Percentiles rank a stretch among this genome's conserved stretches.
phyloP scores from a whole-genome alignment of 768 basidiomycete genomes.

The Russula dissimulans region DNA sequence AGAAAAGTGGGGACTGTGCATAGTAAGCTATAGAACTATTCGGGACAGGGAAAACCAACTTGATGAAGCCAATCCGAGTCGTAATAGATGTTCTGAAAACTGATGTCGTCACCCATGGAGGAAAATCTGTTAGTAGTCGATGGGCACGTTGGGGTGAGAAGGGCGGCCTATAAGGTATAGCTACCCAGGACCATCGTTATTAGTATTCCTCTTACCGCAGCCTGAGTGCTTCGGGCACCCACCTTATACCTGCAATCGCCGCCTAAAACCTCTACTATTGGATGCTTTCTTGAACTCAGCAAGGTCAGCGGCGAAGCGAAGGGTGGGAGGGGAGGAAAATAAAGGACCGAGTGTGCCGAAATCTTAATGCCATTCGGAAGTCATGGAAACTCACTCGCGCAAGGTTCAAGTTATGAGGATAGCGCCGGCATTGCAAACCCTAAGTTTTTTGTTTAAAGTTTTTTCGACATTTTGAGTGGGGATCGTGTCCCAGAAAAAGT shows the following conservation, averaged over 20 bases:
- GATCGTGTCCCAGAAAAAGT: background rate
- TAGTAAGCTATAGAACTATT: background rate
- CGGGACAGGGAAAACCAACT: background rate
- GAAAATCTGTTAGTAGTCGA: background rate
- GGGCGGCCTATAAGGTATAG: background rate
- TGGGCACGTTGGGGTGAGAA: background rate
- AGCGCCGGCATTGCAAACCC: background rate
- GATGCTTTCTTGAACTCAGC: background rate
- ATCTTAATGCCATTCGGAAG: no score
- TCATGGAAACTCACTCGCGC: background rate
- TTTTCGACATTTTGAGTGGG: background rate
- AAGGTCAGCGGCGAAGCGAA: background rate
- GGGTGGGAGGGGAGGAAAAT: no score
- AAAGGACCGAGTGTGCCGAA: no score
- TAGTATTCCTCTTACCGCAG: background rate
- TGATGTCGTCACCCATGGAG: background rate
- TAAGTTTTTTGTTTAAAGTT: no score
- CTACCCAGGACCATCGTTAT: background rate
- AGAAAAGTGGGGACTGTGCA: background rate
- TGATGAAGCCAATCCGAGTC: background rate
- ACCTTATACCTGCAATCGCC: background rate
- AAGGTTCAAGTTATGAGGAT: background rate
- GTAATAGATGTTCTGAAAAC: background rate
- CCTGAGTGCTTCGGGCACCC: background rate
- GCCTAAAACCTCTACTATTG: background rate